Evolutionary conservation across 805 yeast species (phyloP).

Genomic region (Debaryomyces hansenii): DNA sequence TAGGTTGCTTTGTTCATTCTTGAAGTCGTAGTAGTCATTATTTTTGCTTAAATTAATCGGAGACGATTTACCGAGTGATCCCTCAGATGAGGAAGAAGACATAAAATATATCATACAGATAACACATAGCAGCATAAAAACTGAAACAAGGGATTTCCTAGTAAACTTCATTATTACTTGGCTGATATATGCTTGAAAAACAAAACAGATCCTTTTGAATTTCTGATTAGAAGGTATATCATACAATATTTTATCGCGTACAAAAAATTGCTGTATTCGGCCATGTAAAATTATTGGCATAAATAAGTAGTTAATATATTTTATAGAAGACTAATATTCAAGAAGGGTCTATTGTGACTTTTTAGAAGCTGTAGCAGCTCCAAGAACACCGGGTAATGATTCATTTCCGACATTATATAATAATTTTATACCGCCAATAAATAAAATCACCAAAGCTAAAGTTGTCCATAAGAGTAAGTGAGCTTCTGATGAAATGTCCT

Average conservation of each 20-base stretch:
- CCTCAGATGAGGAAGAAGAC: conserved; percentile 15
- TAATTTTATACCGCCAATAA: conserved; percentile 54
- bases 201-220: too few relatives aligned
- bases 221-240: not conserved
- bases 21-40: not conserved
- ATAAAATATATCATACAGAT: conserved; percentile 28
- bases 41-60: conserved; percentile 18
- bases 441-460: conserved; percentile 44
- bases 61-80: conserved; percentile 18
- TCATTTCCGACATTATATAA: conserved; percentile 56
- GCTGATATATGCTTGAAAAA: too few relatives aligned
- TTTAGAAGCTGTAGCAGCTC: conserved; percentile 53
- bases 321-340: not conserved
- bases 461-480: conserved; percentile 70
- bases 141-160: conserved; percentile 27
- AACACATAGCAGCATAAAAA: conserved; percentile 23
- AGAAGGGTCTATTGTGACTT: conserved; percentile 20
- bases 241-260: not conserved
- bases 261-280: not conserved
- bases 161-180: conserved; percentile 18
- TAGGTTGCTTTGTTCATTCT: not conserved
- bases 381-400: conserved; percentile 67
- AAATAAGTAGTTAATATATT: not conserved
- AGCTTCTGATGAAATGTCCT: conserved; percentile 64
- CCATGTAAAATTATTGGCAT: not conserved